Evolutionary conservation across 352 stramenopile species (phyloP).

Genomic region (Globisporangium polare): DNA sequence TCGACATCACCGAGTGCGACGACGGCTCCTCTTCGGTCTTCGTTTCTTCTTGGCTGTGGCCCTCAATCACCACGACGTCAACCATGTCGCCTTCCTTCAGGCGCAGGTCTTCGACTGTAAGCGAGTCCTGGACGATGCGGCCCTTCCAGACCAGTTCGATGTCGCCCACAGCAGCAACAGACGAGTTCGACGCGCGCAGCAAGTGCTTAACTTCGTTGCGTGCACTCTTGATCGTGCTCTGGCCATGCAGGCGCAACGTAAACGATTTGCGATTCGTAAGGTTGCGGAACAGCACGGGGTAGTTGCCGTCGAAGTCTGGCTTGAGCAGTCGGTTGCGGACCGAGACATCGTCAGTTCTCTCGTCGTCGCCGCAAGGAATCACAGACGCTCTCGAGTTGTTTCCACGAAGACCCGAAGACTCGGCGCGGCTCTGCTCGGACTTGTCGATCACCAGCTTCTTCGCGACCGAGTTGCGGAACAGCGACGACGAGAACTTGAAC

Average conservation of each 20-base stretch:
- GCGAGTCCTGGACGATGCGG: constrained; percentile 45
- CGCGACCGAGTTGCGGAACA: constrained; percentile 48
- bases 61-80: constrained; percentile 68
- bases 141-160: constrained; percentile 64
- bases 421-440: constrained; percentile 20
- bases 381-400: constrained; percentile 42
- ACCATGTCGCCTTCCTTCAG: constrained; percentile 65
- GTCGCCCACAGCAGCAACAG: constrained; percentile 35
- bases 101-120: constrained; percentile 41
- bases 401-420: constrained; percentile 7
- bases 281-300: constrained; percentile 57
- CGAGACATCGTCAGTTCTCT: constrained; percentile 28
- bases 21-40: constrained; percentile 23
- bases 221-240: constrained; percentile 51
- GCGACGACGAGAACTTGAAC: constrained; percentile 62
- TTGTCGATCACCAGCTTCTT: constrained; percentile 70
- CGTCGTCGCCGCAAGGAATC: constrained; percentile 50
- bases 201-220: constrained; percentile 57
- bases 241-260: constrained; percentile 46
- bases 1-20: constrained; percentile 20
- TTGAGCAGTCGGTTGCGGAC: constrained; percentile 31
- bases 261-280: constrained; percentile 68
- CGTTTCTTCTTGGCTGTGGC: constrained; percentile 27
- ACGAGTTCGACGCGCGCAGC: constrained; percentile 37
- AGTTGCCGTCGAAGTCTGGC: constrained; percentile 51